phyloP scores from a whole-genome alignment of 169 alveolate species.

The Eimeria praecox region DNA sequence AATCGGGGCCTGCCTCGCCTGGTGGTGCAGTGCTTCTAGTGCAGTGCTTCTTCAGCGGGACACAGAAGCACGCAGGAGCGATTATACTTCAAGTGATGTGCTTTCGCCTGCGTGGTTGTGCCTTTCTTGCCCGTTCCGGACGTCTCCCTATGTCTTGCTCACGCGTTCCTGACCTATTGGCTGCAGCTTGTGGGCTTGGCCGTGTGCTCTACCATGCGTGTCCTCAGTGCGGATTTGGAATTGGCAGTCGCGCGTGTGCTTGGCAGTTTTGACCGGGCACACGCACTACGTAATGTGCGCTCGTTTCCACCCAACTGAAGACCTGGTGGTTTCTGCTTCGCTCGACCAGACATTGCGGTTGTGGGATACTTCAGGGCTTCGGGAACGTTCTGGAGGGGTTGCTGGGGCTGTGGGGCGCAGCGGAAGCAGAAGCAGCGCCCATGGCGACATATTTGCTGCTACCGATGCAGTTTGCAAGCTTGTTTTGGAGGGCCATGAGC shows the following conservation, averaged over 20 bases:
- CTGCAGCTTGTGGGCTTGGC: neutral
- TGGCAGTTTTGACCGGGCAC: slow-evolving; percentile 96
- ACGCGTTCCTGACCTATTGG: neutral
- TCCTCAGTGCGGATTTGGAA: slow-evolving; percentile 96
- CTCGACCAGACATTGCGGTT: slow-evolving; percentile 96
- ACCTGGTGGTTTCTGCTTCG: slow-evolving; percentile 95
- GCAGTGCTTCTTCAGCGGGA: neutral
- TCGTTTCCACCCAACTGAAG: slow-evolving; percentile 96
- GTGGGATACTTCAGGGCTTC: slow-evolving; percentile 96
- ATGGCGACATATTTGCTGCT: slow-evolving; percentile 93
- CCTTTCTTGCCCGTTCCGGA: too few species aligned
- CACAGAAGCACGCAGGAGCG: neutral
- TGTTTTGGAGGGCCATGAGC: slow-evolving; percentile 98
- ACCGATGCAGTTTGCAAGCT: slow-evolving; percentile 95
- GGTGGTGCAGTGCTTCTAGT: neutral
- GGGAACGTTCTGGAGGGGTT: slow-evolving; percentile 92
- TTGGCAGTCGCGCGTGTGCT: slow-evolving; percentile 94
- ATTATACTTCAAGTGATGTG: neutral
- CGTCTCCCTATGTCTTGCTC: neutral
- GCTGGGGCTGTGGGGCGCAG: slow-evolving; percentile 77
- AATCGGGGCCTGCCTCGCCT: neutral
- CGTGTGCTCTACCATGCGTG: neutral
- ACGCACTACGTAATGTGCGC: slow-evolving; percentile 98
- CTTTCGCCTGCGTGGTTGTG: too few species aligned
- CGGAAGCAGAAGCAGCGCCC: slow-evolving; percentile 53